Conservation (phyloP, 106 monocot genomes). For the Chionographis japonica region DNA sequence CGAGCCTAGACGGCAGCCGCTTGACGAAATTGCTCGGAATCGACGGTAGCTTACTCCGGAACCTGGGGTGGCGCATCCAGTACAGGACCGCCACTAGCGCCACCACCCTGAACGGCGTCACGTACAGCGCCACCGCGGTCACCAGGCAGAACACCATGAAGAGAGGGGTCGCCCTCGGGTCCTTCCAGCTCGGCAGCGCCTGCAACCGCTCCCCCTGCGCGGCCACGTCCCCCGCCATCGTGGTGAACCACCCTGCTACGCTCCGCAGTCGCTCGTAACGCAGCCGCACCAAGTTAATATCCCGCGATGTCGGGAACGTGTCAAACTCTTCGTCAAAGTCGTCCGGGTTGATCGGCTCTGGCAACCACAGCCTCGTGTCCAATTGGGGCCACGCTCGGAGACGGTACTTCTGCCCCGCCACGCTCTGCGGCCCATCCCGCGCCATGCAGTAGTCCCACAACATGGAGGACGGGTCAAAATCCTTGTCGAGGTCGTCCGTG, state of each 20-base stretch:
- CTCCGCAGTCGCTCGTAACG: slow-evolving; percentile 63
- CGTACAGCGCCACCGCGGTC: slow-evolving; percentile 51
- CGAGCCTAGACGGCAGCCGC: slow-evolving; percentile 45
- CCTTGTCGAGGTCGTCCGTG: too few relatives aligned
- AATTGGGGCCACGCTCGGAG: slow-evolving; percentile 56
- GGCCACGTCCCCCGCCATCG: slow-evolving; percentile 66
- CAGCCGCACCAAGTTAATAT: slow-evolving; percentile 39
- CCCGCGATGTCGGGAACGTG: slow-evolving; percentile 64
- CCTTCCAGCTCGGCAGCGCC: slow-evolving; percentile 58
- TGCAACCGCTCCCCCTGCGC: slow-evolving; percentile 67
- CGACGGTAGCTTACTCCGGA: slow-evolving; percentile 60
- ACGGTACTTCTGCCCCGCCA: too few relatives aligned
- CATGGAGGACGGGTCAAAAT: too few relatives aligned
- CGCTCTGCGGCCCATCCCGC: too few relatives aligned
- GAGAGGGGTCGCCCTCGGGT: slow-evolving; percentile 58
- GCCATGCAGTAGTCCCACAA: too few relatives aligned
- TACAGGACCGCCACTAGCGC: slow-evolving; percentile 43
- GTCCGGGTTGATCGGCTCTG: slow-evolving; percentile 55
- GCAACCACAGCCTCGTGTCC: slow-evolving; percentile 64
- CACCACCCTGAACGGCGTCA: slow-evolving; percentile 49
- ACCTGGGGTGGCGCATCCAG: slow-evolving; percentile 52
- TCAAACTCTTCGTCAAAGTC: slow-evolving; percentile 95
- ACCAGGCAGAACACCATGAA: slow-evolving; percentile 47
- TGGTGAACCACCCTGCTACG: slow-evolving; percentile 70
- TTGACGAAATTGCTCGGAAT: slow-evolving; percentile 66